These are phyloP conservation scores for Parafenestella ontariensis DNA, from an alignment of 2,329 filamentous ascomycete genomes.

Conservation along the genomic window DNA sequence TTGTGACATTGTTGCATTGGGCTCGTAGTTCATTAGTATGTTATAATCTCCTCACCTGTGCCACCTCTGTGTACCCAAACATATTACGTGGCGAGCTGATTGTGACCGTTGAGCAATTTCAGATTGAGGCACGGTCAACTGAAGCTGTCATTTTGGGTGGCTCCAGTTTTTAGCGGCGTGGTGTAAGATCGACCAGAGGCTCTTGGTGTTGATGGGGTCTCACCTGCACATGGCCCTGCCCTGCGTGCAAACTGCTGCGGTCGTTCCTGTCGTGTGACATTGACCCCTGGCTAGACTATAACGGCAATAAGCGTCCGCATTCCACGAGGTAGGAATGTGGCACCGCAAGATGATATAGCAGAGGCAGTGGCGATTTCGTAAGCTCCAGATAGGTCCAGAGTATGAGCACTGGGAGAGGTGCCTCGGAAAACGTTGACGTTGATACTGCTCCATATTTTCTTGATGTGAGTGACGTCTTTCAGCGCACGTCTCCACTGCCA, in stretches of 20 bases:
- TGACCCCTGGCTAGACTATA: constrained; percentile 8
- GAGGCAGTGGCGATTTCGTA: neutral
- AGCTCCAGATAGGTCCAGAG: neutral
- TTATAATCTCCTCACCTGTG: constrained; percentile 15
- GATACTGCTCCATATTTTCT: neutral
- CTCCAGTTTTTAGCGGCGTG: neutral
- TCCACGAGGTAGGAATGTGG: constrained; percentile 11
- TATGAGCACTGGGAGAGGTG: neutral
- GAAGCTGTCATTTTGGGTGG: neutral
- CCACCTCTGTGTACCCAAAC: constrained; percentile 16
- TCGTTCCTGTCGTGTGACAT: constrained; percentile 18
- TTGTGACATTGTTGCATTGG: constrained; percentile 31
- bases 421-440: neutral
- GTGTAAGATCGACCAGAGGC: constrained; percentile 3
- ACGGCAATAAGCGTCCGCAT: constrained; percentile 10
- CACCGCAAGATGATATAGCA: neutral
- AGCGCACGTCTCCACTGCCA: neutral
- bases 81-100: constrained; percentile 7
- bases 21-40: constrained; percentile 9
- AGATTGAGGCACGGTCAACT: constrained; percentile 6
- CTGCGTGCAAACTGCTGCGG: constrained; percentile 5
- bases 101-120: constrained; percentile 1
- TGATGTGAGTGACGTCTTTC: neutral
- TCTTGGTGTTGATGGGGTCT: constrained; percentile 4
- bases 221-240: constrained; percentile 10